A percentile compares a stretch with the other conserved stretches of the same genome.
phyloP scores from a whole-genome alignment of 306 rosid genomes.

The Styphnolobium japonicum region DNA sequence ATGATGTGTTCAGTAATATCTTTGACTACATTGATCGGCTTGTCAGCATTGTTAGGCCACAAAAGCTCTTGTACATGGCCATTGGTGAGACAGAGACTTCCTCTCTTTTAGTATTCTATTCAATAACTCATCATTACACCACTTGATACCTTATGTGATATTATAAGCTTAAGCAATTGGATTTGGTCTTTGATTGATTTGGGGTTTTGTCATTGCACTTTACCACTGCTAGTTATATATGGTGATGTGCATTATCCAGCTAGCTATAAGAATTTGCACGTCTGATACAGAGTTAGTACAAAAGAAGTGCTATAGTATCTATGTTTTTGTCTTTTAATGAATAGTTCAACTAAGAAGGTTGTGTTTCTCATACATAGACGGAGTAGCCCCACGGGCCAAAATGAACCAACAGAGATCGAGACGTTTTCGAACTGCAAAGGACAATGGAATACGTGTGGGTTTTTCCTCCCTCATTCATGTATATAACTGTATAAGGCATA shows the following conservation, averaged over 20 bases:
- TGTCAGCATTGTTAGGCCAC: slow-evolving; percentile 34
- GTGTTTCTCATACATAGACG: slow-evolving; percentile 40
- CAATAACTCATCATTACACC: not conserved
- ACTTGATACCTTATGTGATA: not conserved
- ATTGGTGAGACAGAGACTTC: slow-evolving; percentile 38
- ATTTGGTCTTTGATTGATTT: not conserved
- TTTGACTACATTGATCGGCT: slow-evolving; percentile 47
- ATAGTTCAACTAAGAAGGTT: not conserved
- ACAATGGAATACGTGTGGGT: slow-evolving; percentile 31
- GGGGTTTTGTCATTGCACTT: not conserved
- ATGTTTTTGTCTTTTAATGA: not conserved
- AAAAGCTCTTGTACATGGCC: slow-evolving; percentile 45
- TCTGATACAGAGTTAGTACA: not conserved
- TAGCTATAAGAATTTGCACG: not conserved
- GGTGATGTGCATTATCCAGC: not conserved
- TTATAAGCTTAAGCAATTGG: not conserved
- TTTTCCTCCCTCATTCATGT: not conserved
- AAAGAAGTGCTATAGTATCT: not conserved
- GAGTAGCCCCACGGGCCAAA: slow-evolving; percentile 69
- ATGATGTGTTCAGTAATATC: slow-evolving; percentile 45
- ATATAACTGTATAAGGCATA: not conserved
- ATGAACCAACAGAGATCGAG: slow-evolving; percentile 61
- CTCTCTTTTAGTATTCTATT: no score
- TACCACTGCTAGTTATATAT: not conserved
- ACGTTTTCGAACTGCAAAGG: slow-evolving; percentile 42